phyloP scores from a whole-genome alignment of 306 rosid species.

The Malus sylvestris region DNA sequence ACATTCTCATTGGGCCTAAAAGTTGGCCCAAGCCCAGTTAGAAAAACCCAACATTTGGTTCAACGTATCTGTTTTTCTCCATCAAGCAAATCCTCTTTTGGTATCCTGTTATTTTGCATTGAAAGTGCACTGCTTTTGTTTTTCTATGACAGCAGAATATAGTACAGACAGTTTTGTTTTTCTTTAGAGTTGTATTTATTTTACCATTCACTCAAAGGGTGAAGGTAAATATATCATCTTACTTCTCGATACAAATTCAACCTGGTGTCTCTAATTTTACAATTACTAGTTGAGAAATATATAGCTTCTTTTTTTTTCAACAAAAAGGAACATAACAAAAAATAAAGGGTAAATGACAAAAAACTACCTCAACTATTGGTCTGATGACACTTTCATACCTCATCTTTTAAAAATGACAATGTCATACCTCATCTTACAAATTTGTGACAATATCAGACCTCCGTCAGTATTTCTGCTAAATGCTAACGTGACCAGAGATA shows the following conservation, averaged over 20 bases:
- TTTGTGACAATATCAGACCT: no score
- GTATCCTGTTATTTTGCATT: not conserved
- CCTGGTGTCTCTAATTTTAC: constrained; percentile 8
- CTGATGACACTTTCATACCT: no score
- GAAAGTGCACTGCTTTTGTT: not conserved
- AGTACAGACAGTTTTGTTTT: not conserved
- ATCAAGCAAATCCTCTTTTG: not conserved
- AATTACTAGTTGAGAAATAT: not conserved
- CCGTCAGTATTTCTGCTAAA: no score
- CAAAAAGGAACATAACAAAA: not conserved
- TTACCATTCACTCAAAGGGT: not conserved
- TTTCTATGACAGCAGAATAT: not conserved
- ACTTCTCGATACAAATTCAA: constrained; percentile 3
- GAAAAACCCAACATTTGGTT: no score
- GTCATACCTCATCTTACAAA: no score
- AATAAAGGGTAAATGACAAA: no score
- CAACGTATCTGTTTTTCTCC: not conserved
- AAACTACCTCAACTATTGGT: no score
- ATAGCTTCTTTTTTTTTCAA: not conserved
- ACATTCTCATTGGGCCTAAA: not conserved
- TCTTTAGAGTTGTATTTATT: no score
- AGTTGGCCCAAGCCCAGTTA: not conserved
- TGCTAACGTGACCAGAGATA: no score
- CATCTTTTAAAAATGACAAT: no score
- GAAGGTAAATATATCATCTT: not conserved